Conservation (phyloP, 176 grass and related monocot species). For the Aegilops umbellulata region DNA sequence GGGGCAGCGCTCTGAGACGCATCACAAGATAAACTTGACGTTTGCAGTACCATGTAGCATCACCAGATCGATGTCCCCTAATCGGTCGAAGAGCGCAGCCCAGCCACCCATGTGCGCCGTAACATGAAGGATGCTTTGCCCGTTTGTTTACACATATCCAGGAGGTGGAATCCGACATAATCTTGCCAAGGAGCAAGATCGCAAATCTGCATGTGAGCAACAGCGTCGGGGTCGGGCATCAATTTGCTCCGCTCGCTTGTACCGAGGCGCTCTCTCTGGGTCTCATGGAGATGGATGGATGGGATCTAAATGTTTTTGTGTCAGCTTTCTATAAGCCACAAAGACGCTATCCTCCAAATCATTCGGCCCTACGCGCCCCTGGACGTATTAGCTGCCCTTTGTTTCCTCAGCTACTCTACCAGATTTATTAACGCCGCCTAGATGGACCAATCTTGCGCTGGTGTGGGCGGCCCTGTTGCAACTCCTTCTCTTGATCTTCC, state of each 20-base stretch:
- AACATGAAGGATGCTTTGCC: not conserved
- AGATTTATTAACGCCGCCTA: not conserved
- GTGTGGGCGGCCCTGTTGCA: too few relatives aligned
- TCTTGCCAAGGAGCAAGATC: slow-evolving; percentile 34
- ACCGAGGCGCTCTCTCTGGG: not conserved
- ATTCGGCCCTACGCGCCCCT: slow-evolving; percentile 24
- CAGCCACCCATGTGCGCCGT: not conserved
- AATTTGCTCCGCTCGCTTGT: not conserved
- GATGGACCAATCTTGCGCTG: not conserved
- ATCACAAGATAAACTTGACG: not conserved
- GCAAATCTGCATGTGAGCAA: not conserved
- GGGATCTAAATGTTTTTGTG: slow-evolving; percentile 40
- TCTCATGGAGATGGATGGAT: slow-evolving; percentile 10
- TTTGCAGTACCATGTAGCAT: not conserved
- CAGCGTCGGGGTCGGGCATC: not conserved
- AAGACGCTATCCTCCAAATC: slow-evolving; percentile 29
- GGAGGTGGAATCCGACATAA: slow-evolving; percentile 26
- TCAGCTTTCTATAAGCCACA: slow-evolving; percentile 28
- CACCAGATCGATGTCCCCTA: not conserved
- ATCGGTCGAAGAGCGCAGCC: not conserved
- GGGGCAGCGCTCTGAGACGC: not conserved
- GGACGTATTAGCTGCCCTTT: slow-evolving; percentile 27
- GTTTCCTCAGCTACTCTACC: not conserved
- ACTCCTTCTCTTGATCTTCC: not conserved
- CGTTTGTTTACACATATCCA: slow-evolving; percentile 21